Evolutionary conservation across 257 asterid species (phyloP).

Genomic region (Sherardia arvensis): DNA sequence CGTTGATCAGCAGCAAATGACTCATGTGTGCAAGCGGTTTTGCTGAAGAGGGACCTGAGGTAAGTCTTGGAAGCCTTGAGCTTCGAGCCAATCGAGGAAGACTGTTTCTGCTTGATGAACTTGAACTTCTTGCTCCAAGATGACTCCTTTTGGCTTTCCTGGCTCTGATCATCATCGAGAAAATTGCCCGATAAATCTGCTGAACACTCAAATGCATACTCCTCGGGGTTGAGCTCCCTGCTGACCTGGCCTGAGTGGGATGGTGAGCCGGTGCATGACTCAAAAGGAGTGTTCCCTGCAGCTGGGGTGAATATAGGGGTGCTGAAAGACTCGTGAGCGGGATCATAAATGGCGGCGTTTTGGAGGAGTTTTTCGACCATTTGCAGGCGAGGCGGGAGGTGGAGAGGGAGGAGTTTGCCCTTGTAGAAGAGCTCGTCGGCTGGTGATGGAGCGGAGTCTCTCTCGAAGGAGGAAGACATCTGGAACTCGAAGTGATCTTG

Average conservation of each 20-base stretch:
- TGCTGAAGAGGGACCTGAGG: conserved; percentile 54
- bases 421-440: conserved; percentile 89
- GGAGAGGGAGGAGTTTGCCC: conserved; percentile 94
- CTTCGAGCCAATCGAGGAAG: conserved; percentile 35
- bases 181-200: conserved; percentile 10
- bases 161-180: conserved; percentile 1
- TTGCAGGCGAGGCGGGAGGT: conserved; percentile 72
- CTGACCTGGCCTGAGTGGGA: conserved; percentile 61
- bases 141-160: conserved; percentile 17
- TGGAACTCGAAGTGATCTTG: conserved; percentile 82
- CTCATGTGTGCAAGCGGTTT: conserved; percentile 51
- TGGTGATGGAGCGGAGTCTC: conserved; percentile 52
- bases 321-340: conserved; percentile 25
- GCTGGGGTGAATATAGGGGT: conserved; percentile 53
- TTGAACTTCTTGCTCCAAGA: conserved; percentile 41
- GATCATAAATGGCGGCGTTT: conserved; percentile 17
- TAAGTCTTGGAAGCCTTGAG: conserved; percentile 50
- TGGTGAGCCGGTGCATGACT: conserved; percentile 65
- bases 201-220: conserved; percentile 29
- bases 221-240: conserved; percentile 43
- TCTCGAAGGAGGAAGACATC: conserved; percentile 51
- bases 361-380: conserved; percentile 66
- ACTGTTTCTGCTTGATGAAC: conserved; percentile 36
- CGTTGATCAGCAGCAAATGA: conserved; percentile 18
- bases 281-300: conserved; percentile 45